These are phyloP conservation scores for Talaromyces sp. DNA, from an alignment of 2,329 filamentous ascomycete genomes.

Conservation along the genomic window DNA sequence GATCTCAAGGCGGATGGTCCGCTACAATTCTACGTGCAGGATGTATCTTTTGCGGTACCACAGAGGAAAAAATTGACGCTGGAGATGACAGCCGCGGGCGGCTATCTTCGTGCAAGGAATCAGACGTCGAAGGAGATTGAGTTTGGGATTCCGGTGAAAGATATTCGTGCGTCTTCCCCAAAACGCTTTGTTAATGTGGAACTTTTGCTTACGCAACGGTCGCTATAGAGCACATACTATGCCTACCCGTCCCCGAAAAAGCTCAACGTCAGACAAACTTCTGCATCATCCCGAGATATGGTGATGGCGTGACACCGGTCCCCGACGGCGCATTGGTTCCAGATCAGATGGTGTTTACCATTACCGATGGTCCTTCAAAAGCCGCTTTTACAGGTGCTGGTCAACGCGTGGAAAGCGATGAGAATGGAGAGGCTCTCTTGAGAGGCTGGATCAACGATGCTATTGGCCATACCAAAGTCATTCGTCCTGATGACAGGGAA, in stretches of 20 bases:
- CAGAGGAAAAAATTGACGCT: constrained; percentile 63
- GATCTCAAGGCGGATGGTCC: constrained; percentile 34
- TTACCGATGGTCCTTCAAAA: constrained; percentile 53
- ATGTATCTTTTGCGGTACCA: constrained; percentile 60
- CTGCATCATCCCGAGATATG: constrained; percentile 55
- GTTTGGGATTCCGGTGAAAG: constrained; percentile 50
- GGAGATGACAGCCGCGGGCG: constrained; percentile 48
- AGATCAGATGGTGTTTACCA: constrained; percentile 60
- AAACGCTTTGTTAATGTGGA: not conserved
- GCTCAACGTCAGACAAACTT: constrained; percentile 62
- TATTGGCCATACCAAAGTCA: constrained; percentile 46
- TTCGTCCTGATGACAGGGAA: constrained; percentile 54
- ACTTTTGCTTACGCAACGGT: not conserved
- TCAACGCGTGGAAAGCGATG: constrained; percentile 42
- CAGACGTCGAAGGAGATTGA: constrained; percentile 53
- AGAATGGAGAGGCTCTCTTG: constrained; percentile 46
- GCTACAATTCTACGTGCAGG: constrained; percentile 48
- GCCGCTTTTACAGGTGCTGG: constrained; percentile 43
- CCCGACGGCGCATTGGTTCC: constrained; percentile 42
- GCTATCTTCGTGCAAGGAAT: constrained; percentile 49
- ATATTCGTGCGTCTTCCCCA: constrained; percentile 42
- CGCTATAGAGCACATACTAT: constrained; percentile 53
- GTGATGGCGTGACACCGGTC: constrained; percentile 47
- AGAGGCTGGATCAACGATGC: constrained; percentile 49
- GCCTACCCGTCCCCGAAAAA: constrained; percentile 63